These are phyloP conservation scores for Cladosporium sp. DNA, from an alignment of 2,329 filamentous ascomycete genomes.

Conservation along the genomic window DNA sequence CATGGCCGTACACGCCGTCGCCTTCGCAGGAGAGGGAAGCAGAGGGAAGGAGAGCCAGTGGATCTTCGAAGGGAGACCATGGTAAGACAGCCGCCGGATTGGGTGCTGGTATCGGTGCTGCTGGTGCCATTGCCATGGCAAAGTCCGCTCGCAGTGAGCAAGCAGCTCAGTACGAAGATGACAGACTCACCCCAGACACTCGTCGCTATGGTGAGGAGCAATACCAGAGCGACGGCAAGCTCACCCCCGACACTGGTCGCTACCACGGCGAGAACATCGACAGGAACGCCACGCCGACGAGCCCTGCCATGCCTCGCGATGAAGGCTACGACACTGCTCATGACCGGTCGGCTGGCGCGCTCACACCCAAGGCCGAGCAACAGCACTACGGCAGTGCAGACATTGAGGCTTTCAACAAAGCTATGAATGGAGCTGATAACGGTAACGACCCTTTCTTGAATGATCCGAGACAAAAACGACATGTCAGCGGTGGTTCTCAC, in stretches of 20 bases:
- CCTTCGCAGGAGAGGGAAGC: constrained; percentile 15
- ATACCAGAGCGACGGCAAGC: constrained; percentile 31
- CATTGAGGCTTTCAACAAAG: constrained; percentile 45
- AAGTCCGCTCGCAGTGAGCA: constrained; percentile 4
- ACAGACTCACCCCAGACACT: constrained; percentile 34
- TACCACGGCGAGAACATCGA: constrained; percentile 12
- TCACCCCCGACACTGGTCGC: constrained; percentile 32
- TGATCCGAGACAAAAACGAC: constrained; percentile 52
- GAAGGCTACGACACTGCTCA: constrained; percentile 85
- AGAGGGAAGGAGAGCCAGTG: constrained; percentile 13
- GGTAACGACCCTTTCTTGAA: constrained; percentile 55
- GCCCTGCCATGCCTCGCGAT: constrained; percentile 59
- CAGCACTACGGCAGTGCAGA: constrained; percentile 50
- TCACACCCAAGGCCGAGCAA: constrained; percentile 37
- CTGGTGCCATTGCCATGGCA: constrained; percentile 21
- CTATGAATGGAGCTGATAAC: constrained; percentile 37
- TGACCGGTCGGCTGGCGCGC: constrained; percentile 39
- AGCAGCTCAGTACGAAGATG: constrained; percentile 32
- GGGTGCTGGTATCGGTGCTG: constrained; percentile 20
- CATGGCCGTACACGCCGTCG: constrained; percentile 30
- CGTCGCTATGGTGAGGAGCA: constrained; percentile 20
- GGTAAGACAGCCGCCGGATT: constrained; percentile 17
- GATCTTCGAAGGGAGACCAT: constrained; percentile 14
- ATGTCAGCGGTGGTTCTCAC: constrained; percentile 84
- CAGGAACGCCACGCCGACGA: constrained; percentile 35